These are phyloP conservation scores for Coemansia pectinata DNA, from an alignment of 192 early-diverging fungal genomes.

Conservation along the genomic window DNA sequence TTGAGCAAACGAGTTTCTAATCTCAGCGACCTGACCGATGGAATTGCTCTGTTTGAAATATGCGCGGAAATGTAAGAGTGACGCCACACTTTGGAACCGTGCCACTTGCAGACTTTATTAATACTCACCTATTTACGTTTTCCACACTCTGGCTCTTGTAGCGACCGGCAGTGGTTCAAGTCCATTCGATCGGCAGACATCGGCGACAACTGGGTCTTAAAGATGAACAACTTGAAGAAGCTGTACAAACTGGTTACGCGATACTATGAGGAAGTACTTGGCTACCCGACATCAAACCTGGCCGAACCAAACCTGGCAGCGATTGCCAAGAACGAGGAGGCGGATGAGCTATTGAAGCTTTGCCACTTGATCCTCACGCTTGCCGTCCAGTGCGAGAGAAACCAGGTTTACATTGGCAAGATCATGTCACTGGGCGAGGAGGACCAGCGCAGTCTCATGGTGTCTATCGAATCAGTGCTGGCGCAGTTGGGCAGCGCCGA, in stretches of 20 bases:
- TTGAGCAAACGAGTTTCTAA: constrained; percentile 41
- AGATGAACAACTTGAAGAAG: constrained; percentile 91
- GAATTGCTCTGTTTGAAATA: constrained; percentile 79
- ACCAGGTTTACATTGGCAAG: constrained; percentile 79
- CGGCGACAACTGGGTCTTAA: constrained; percentile 94
- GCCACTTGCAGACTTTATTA: not conserved
- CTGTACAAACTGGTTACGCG: constrained; percentile 79
- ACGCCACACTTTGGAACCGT: not conserved
- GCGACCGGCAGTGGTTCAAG: constrained; percentile 93
- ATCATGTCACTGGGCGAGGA: constrained; percentile 74
- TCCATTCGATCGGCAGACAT: constrained; percentile 65
- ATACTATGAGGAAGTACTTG: constrained; percentile 89
- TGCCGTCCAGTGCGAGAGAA: constrained; percentile 85
- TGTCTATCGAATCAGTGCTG: constrained; percentile 73
- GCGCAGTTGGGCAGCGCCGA: constrained; percentile 48
- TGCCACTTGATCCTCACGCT: constrained; percentile 80
- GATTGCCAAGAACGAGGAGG: constrained; percentile 81
- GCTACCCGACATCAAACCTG: constrained; percentile 61
- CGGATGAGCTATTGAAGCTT: constrained; percentile 72
- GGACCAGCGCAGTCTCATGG: constrained; percentile 86
- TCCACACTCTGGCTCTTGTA: constrained; percentile 24
- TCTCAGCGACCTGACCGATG: constrained; percentile 73
- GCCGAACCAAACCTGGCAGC: constrained; percentile 74
- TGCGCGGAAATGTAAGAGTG: constrained; percentile 77
- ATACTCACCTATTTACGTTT: no score